Evolutionary conservation across 306 rosid genomes (phyloP), one percentile per base, ranked within the genome.

Genomic region (Mimosa pudica): DNA sequence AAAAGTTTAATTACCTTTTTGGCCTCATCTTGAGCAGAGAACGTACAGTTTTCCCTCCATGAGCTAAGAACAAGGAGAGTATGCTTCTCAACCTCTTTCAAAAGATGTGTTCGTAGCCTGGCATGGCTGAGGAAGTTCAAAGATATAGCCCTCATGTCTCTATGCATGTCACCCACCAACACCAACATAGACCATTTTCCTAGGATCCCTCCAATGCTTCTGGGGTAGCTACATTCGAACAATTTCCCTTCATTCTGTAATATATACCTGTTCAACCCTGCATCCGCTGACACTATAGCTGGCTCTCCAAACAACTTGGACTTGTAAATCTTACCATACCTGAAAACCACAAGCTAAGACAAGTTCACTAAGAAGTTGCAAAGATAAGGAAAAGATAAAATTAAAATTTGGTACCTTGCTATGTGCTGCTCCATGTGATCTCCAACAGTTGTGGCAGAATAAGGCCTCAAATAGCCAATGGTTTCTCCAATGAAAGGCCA

Each of bases 121-220:
- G 90, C 87, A 58, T 89, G 92, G 83, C 92, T 89, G 55, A 90
- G 77, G 74, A 89, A 90, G 65, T 90, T 90, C 35, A 90, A 86
- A 2, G 95, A 90, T 17, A 90, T 90, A 33, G 54, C 79, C 79
- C 95, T 89, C 95, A 90, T 90, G 44, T 89, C 87, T 77, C 90
- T 84, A 32, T 90, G 95, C 95, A 90, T 90, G 87, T 90, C 95
- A 17, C 95, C 95, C 6, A 92, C 93, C 33, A 91, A 57, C 64
- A 94, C 98, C 84, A 94, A 72, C 98, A 94, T 94, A 32, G 98
- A 94, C 98, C 98, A 94, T 83, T 94, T 92, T n/a, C 98, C 98
- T 5, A 94, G 91, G 79, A 94, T 90, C 33, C 90, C 94, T 2
- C 92, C 92, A 69, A 94, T 82, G 91, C 98, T 94, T 80, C 74